Percentiles rank a stretch among this genome's conserved stretches.
These are phyloP conservation scores for Phanerochaete carnosa DNA, from an alignment of 768 basidiomycete species.

Conservation along the genomic window DNA sequence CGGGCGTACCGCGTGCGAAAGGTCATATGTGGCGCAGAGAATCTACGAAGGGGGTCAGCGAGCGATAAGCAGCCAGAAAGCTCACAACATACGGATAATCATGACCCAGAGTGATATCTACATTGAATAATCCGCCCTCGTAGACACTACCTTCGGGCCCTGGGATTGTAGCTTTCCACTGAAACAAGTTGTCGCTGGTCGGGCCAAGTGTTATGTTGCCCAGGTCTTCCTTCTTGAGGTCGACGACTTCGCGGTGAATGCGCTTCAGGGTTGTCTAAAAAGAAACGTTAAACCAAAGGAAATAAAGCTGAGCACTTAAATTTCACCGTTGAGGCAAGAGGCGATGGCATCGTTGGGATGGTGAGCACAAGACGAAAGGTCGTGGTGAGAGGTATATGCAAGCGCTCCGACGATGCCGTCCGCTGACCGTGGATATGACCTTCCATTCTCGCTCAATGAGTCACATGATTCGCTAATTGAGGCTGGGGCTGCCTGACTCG, in stretches of 20 bases:
- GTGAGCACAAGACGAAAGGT: not conserved
- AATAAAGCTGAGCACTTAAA: not conserved
- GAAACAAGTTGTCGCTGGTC: slow-evolving; percentile 57
- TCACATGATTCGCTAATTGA: not conserved
- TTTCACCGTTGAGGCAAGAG: slow-evolving; percentile 1
- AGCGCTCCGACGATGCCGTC: not conserved
- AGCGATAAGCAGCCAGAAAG: not conserved
- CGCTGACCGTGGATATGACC: not conserved
- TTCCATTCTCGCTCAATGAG: not conserved
- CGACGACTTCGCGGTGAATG: slow-evolving; percentile 78
- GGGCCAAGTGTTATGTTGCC: slow-evolving; percentile 70
- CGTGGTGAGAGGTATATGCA: not conserved
- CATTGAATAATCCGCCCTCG: slow-evolving; percentile 71
- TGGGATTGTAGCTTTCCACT: slow-evolving; percentile 76
- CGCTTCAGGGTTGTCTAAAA: slow-evolving; percentile 69
- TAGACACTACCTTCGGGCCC: slow-evolving; percentile 83
- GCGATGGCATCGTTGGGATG: slow-evolving; percentile 2
- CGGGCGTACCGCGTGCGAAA: slow-evolving; percentile 67
- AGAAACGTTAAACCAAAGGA: not conserved
- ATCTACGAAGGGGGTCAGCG: slow-evolving; percentile 38
- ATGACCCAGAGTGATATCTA: slow-evolving; percentile 59
- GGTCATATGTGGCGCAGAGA: slow-evolving; percentile 73
- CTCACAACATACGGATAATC: slow-evolving; percentile 71
- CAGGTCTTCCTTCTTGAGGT: slow-evolving; percentile 80
- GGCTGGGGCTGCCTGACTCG: not conserved